Conservation (phyloP, 2,329 filamentous ascomycete genomes). For the Xylaria polymorpha region DNA sequence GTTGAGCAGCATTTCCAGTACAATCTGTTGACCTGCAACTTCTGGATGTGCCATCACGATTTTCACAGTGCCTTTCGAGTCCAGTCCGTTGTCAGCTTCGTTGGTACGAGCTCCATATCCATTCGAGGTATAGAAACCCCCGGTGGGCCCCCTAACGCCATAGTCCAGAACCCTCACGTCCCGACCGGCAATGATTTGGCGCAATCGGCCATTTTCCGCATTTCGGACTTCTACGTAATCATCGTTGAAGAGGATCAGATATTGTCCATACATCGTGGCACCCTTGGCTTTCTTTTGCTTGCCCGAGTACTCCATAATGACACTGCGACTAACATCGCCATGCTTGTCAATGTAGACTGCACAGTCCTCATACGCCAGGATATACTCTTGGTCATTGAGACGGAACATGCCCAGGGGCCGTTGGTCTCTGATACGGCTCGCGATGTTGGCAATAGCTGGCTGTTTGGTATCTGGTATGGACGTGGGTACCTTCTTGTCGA, state of each 20-base stretch:
- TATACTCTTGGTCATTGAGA: constrained; percentile 89
- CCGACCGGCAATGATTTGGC: constrained; percentile 92
- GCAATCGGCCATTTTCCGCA: constrained; percentile 90
- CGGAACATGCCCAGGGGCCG: constrained; percentile 96
- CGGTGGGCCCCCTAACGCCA: constrained; percentile 73
- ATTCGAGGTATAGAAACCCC: constrained; percentile 54
- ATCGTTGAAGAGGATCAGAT: constrained; percentile 91
- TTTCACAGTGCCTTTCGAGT: constrained; percentile 83
- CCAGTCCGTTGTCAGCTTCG: constrained; percentile 54
- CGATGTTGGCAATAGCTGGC: constrained; percentile 84
- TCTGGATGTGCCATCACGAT: constrained; percentile 95
- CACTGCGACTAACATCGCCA: constrained; percentile 90
- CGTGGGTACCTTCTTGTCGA: constrained; percentile 97
- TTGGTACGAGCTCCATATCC: constrained; percentile 50
- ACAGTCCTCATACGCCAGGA: constrained; percentile 94
- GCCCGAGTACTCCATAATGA: constrained; percentile 99
- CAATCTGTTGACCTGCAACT: constrained; percentile 82
- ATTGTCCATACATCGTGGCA: constrained; percentile 90
- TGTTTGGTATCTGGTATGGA: constrained; percentile 88
- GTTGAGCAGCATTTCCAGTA: constrained; percentile 92
- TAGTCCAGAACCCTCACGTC: constrained; percentile 94
- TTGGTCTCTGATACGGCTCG: constrained; percentile 82
- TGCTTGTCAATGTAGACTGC: constrained; percentile 99
- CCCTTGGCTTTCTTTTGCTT: constrained; percentile 80
- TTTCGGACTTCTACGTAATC: constrained; percentile 98